Evolutionary conservation across 2,329 filamentous ascomycete genomes (phyloP).

Genomic region (Herpotrichia juniperi): DNA sequence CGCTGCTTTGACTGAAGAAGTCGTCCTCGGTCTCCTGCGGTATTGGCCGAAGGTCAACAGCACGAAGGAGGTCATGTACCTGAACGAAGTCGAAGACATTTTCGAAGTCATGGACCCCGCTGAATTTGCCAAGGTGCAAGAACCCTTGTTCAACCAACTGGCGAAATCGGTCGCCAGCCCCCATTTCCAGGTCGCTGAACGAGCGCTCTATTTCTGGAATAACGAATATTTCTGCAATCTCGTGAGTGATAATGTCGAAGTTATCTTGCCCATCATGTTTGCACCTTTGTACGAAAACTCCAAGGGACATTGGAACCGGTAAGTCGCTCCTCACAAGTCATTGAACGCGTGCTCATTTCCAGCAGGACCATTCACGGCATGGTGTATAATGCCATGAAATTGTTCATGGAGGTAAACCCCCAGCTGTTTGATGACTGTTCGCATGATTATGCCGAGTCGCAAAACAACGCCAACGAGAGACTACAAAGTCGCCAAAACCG

Average conservation of each 20-base stretch:
- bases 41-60: slow-evolving; percentile 99
- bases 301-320: slow-evolving; percentile 99
- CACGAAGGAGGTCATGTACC: slow-evolving; percentile 99
- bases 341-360: slow-evolving; percentile 21
- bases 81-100: slow-evolving; percentile 99
- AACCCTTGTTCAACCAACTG: slow-evolving; percentile 94
- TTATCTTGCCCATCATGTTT: slow-evolving; percentile 99
- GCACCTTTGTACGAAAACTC: slow-evolving; percentile 98
- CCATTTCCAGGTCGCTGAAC: slow-evolving; percentile 97
- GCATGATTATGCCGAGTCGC: slow-evolving; percentile 95
- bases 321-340: slow-evolving; percentile 39
- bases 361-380: slow-evolving; percentile 95
- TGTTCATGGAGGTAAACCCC: slow-evolving; percentile 99
- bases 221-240: slow-evolving; percentile 99
- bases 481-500: slow-evolving; percentile 82
- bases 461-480: slow-evolving; percentile 86
- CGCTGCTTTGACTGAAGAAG: slow-evolving; percentile 94
- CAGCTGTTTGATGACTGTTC: slow-evolving; percentile 98
- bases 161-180: slow-evolving; percentile 98
- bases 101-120: slow-evolving; percentile 99
- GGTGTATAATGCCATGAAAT: slow-evolving; percentile 99
- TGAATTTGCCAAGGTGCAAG: slow-evolving; percentile 98
- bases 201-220: slow-evolving; percentile 99
- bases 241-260: slow-evolving; percentile 98
- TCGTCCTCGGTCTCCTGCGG: slow-evolving; percentile 89